These are phyloP conservation scores for Penicillium capsulatum DNA, from an alignment of 2,329 filamentous ascomycete species.

Conservation along the genomic window DNA sequence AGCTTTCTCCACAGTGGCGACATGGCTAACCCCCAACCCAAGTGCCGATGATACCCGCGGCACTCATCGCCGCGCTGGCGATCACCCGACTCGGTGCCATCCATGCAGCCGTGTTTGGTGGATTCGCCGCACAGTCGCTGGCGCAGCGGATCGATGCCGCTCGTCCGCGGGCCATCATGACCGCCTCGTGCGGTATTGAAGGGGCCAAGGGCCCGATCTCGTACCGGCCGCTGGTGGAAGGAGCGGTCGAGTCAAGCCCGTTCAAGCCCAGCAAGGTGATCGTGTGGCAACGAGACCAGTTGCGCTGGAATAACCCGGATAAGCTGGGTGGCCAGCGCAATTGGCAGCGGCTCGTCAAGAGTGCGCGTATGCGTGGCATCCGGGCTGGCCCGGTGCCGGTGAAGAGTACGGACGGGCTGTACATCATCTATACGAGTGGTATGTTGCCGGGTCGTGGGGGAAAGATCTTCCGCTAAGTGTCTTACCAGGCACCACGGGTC, in stretches of 20 bases:
- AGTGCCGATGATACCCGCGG: constrained; percentile 95
- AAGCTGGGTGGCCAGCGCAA: constrained; percentile 66
- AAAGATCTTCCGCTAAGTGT: not conserved
- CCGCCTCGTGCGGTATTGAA: constrained; percentile 88
- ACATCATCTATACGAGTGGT: constrained; percentile 82
- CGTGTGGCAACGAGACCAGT: constrained; percentile 77
- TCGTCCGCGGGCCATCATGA: constrained; percentile 70
- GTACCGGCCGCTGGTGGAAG: constrained; percentile 74
- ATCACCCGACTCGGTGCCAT: constrained; percentile 77
- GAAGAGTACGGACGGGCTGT: constrained; percentile 72
- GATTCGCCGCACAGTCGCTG: constrained; percentile 75
- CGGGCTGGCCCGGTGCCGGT: constrained; percentile 73
- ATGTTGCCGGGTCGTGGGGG: not conserved
- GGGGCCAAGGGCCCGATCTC: constrained; percentile 71
- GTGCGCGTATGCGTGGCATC: constrained; percentile 62
- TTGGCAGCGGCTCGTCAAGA: constrained; percentile 74
- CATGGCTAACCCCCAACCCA: too few relatives aligned
- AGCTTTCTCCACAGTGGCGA: too few relatives aligned
- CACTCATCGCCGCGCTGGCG: constrained; percentile 80
- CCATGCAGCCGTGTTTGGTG: constrained; percentile 89
- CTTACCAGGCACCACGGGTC: constrained; percentile 65
- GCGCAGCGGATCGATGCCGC: constrained; percentile 86
- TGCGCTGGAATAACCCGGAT: constrained; percentile 67
- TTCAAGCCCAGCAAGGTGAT: constrained; percentile 71
- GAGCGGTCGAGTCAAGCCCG: constrained; percentile 61